Evolutionary conservation across 1,284 basidiomycete species (phyloP).

Genomic region (Kwoniella shivajii): DNA sequence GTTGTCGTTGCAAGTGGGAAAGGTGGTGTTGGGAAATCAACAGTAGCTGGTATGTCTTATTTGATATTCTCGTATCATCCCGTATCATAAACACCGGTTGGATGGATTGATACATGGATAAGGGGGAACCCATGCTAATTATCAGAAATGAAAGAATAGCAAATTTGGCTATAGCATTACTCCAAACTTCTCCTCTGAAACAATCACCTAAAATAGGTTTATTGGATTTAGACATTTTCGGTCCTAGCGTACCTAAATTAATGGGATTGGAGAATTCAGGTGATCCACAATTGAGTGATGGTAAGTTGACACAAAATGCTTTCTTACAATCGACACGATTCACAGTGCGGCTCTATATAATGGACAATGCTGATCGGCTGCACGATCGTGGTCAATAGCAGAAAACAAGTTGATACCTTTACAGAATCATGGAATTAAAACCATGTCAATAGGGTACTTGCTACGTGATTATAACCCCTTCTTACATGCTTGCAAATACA

Average conservation of each 20-base stretch:
- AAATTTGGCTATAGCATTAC: slow-evolving; percentile 67
- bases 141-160: slow-evolving; percentile 57
- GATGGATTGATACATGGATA: no score
- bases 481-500: not conserved
- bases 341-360: no score
- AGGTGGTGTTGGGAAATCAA: slow-evolving; percentile 96
- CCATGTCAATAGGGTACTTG: slow-evolving; percentile 94
- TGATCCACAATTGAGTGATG: slow-evolving; percentile 75
- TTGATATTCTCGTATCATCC: no score
- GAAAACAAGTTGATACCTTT: slow-evolving; percentile 80
- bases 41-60: slow-evolving; percentile 72
- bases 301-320: no score
- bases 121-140: no score
- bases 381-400: slow-evolving; percentile 44
- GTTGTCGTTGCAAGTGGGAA: slow-evolving; percentile 91
- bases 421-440: slow-evolving; percentile 84
- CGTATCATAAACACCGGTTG: no score
- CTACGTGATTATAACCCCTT: slow-evolving; percentile 54
- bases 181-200: slow-evolving; percentile 53
- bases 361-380: no score
- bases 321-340: no score
- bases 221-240: slow-evolving; percentile 94
- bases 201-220: slow-evolving; percentile 69
- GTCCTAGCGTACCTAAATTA: slow-evolving; percentile 91
- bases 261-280: slow-evolving; percentile 83